Conservation (phyloP, 2,329 filamentous ascomycete genomes). For the Sarocladiaceae sp. region DNA sequence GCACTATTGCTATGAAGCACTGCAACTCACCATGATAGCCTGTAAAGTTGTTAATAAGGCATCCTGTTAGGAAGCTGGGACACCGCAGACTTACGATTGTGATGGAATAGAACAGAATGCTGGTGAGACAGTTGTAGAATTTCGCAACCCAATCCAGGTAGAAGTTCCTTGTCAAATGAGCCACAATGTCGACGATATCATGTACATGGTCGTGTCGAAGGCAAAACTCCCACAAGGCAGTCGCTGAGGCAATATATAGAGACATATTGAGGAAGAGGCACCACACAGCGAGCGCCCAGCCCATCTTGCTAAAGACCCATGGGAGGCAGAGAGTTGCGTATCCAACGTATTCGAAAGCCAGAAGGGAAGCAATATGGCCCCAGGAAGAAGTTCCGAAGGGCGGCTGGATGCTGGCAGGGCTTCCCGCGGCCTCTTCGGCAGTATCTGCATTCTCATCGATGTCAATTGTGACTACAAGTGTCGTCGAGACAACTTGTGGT, state of each 20-base stretch:
- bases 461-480: too few relatives aligned
- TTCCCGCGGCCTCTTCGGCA: background rate
- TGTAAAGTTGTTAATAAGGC: background rate
- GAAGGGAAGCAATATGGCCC: background rate
- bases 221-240: slow-evolving; percentile 7
- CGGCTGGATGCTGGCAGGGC: background rate
- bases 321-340: slow-evolving; percentile 1
- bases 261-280: background rate
- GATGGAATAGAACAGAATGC: slow-evolving; percentile 9
- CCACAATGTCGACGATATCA: slow-evolving; percentile 9
- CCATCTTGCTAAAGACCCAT: slow-evolving; percentile 5
- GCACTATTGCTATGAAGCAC: background rate
- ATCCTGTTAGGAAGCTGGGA: too few relatives aligned
- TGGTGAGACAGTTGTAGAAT: background rate
- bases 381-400: background rate
- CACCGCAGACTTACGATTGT: slow-evolving; percentile 11
- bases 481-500: too few relatives aligned
- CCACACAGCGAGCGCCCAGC: background rate
- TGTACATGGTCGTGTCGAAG: background rate
- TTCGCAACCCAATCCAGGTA: background rate
- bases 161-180: background rate
- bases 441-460: too few relatives aligned
- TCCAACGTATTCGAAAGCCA: background rate
- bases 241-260: background rate
- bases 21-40: background rate